Base-by-base conservation (phyloP, 345 rosid species). In the Eucalyptus virginea region DNA sequence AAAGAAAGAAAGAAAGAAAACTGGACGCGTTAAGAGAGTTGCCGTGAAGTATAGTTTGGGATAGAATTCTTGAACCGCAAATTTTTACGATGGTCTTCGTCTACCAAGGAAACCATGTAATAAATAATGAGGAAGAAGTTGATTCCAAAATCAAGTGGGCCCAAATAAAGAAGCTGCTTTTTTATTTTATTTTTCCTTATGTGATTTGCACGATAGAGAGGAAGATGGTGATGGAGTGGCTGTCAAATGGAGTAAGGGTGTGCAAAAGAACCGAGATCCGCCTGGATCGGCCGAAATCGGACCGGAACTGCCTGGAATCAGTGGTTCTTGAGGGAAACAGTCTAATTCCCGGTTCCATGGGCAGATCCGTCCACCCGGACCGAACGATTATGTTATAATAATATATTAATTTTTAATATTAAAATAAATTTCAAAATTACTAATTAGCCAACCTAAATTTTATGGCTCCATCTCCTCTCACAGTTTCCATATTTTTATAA, bases 311-410 rank as follows among this genome's bases (percentile, higher is more conserved):
- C 18, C 0, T 8, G 19, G 1, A 50, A 16, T 1, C 3, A 1
- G 0, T 17, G 19, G 4, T 50, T 50, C 0, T 50, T 50, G 54
- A 50, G 54, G 6, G 4, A 50, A 50, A 7, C 8, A 2, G 0
- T n/a, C n/a, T n/a, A n/a, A n/a, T n/a, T 16, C 52, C 0, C 0
- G 0, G 3, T 50, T 50, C 8, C 1, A 50, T 50, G 8, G 1
- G 52, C 0, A 8, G 1, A 50, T 50, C 0, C 19, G 0, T 17
- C 7, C 4, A 50, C 3, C 21, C 8, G 1, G 2, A 17, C 4
- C 8, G 1, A 3, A 50, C 8, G 1, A 50, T 50, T 50, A 50
- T 50, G 6, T 50, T 50, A 50, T 50, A 50, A 50, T 16, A 16
- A 50, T 50, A 6, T 16, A 50, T 50, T 16, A 50, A 50, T 16